A percentile compares a stretch with the other conserved stretches of the same genome.
Evolutionary conservation across 2,329 filamentous ascomycete species (phyloP).

Genomic region (Emmonsiellopsis sp.): DNA sequence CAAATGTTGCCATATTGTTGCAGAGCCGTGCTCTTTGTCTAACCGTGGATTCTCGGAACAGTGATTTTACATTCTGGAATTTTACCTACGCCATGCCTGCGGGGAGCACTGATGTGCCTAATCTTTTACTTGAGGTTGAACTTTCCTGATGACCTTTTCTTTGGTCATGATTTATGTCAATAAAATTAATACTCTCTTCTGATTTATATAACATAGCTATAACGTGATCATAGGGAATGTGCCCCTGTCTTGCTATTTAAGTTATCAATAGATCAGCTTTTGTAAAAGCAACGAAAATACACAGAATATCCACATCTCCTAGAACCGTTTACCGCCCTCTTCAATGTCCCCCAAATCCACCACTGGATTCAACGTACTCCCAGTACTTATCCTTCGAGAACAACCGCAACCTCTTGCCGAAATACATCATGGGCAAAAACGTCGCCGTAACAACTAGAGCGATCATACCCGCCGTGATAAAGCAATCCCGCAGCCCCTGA

Average conservation of each 20-base stretch:
- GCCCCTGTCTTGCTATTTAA: no score
- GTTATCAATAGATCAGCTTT: no score
- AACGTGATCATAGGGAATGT: no score
- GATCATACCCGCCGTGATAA: slow-evolving; percentile 23
- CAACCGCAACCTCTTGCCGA: slow-evolving; percentile 18
- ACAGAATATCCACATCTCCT: neutral
- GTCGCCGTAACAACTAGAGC: slow-evolving; percentile 17
- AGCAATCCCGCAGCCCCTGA: slow-evolving; percentile 24
- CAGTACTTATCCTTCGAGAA: slow-evolving; percentile 11
- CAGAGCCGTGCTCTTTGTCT: slow-evolving; percentile 9
- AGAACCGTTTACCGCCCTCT: neutral
- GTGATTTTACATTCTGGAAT: slow-evolving; percentile 21
- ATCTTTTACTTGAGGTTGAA: neutral
- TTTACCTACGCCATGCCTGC: slow-evolving; percentile 23
- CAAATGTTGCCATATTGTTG: neutral
- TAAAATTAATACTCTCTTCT: no score
- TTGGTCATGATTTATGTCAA: no score
- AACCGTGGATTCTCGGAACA: slow-evolving; percentile 25
- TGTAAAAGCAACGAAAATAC: no score
- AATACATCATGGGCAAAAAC: slow-evolving; percentile 22
- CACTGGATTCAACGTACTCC: slow-evolving; percentile 7
- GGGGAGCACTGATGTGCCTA: neutral
- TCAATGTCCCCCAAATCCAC: neutral
- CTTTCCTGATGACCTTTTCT: neutral
- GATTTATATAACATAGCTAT: no score